Base-by-base conservation (phyloP, 495 filamentous ascomycete species). In the Penicillium pulvis region DNA sequence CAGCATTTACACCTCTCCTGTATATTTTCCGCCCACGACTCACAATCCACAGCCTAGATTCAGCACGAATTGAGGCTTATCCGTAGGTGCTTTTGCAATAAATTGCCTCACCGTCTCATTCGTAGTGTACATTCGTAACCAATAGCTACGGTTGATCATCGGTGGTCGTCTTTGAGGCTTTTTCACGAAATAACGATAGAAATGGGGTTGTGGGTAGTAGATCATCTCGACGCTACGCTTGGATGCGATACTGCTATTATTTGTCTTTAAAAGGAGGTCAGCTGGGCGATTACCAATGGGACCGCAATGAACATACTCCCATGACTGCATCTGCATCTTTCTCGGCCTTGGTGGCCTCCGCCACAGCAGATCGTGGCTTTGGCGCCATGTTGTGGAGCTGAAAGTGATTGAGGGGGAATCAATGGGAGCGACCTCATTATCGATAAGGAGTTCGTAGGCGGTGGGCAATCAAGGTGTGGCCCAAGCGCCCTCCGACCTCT, bases 41-140 rank as follows among this genome's bases (percentile, higher is more conserved):
- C 71, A 93, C 91, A 91, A 94, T 69, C 92, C 93, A 79, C 91
- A 96, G 47, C 93, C 92, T 58, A 97, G 67, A 68, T 96, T 97
- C 24, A 97, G 75, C 11, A 97, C 80, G 17, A 91, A 81, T 71
- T 91, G 93, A 47, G 75, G 80, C 66, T 84, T 86, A 12, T 78
- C 67, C n/a, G 75, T 75, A 39, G 75, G 71, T 57, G 83, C 75
- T 56, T 83, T 72, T 36, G 49, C 55, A 6, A 96, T 76, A 62
- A 97, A 97, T 10, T 80, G 75, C 6, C 79, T 82, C 8, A 95
- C 86, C 6, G 85, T 79, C 58, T 88, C 75, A 58, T 91, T 90
- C 55, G 96, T 84, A 11, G 88, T 88, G 68, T 88, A 83, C 83
- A 96, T 87, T 16, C 92, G 85, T 45, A 98, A 77, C 83, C 90